phyloP scores from a whole-genome alignment of 306 rosid species.

The Prunus armeniaca region DNA sequence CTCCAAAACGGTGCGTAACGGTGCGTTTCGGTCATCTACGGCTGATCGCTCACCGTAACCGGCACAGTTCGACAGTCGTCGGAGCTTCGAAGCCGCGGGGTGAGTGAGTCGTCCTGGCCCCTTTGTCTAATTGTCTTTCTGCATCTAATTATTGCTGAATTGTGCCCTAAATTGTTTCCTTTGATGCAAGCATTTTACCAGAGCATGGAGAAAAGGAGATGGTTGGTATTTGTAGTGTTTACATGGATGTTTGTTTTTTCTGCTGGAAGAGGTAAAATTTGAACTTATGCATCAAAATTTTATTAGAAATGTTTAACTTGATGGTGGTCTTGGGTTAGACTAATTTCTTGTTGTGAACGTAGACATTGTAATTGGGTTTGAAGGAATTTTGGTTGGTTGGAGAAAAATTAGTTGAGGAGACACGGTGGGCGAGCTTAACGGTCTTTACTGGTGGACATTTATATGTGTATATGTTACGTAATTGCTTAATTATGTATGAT shows the following conservation, averaged over 20 bases:
- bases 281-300: conserved; percentile 1
- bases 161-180: conserved; percentile 21
- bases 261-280: conserved; percentile 53
- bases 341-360: not conserved
- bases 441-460: not conserved
- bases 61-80: not conserved
- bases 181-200: conserved; percentile 4
- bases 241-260: conserved; percentile 40
- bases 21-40: not conserved
- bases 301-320: not conserved
- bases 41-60: not conserved
- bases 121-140: not conserved
- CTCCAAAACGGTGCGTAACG: conserved; percentile 11
- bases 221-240: conserved; percentile 43
- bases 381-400: not conserved
- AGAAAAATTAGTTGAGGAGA: not conserved
- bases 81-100: conserved; percentile 11
- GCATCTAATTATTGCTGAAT: conserved; percentile 1
- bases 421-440: not conserved
- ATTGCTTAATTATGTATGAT: not conserved
- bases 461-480: too few relatives aligned
- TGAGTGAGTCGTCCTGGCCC: conserved; percentile 7
- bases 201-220: conserved; percentile 53
- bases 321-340: not conserved
- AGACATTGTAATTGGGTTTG: not conserved